phyloP scores from a whole-genome alignment of 2,329 filamentous ascomycete genomes.

The Lecanicillium sp. region DNA sequence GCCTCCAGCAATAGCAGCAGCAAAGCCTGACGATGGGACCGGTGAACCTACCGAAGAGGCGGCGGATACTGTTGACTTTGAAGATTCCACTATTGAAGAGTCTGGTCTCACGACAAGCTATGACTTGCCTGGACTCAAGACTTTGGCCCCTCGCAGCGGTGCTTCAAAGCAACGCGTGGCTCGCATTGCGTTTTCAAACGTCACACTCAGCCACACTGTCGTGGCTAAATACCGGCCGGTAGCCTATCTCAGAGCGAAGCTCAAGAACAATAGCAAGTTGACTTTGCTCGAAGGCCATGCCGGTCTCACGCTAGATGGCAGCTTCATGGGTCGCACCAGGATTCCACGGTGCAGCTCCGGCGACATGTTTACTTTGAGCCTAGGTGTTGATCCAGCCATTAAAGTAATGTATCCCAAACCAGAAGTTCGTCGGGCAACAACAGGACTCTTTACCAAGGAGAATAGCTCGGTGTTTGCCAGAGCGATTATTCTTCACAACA shows the following conservation, averaged over 20 bases:
- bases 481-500: conserved; percentile 38
- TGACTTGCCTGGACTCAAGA: conserved; percentile 50
- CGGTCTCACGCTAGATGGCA: conserved; percentile 54
- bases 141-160: conserved; percentile 41
- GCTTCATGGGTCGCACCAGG: conserved; percentile 47
- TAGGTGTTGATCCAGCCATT: conserved; percentile 49
- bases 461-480: conserved; percentile 38
- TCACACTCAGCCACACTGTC: conserved; percentile 48
- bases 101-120: conserved; percentile 53
- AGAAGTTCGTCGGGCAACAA: conserved; percentile 37
- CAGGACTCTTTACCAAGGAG: conserved; percentile 43
- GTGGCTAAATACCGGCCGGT: conserved; percentile 52
- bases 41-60: neutral
- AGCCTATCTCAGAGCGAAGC: conserved; percentile 50
- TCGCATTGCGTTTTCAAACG: conserved; percentile 39
- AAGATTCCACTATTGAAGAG: conserved; percentile 48
- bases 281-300: conserved; percentile 46
- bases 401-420: conserved; percentile 44
- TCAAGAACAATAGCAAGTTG: conserved; percentile 47
- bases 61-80: conserved; percentile 18
- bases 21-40: no score
- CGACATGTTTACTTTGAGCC: conserved; percentile 39
- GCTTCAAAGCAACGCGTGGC: conserved; percentile 52
- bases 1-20: no score
- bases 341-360: conserved; percentile 45